A percentile compares a stretch with the other conserved stretches of the same genome.
These are phyloP conservation scores for Cladosporium sp. DNA, from an alignment of 2,329 filamentous ascomycete species.

Conservation along the genomic window DNA sequence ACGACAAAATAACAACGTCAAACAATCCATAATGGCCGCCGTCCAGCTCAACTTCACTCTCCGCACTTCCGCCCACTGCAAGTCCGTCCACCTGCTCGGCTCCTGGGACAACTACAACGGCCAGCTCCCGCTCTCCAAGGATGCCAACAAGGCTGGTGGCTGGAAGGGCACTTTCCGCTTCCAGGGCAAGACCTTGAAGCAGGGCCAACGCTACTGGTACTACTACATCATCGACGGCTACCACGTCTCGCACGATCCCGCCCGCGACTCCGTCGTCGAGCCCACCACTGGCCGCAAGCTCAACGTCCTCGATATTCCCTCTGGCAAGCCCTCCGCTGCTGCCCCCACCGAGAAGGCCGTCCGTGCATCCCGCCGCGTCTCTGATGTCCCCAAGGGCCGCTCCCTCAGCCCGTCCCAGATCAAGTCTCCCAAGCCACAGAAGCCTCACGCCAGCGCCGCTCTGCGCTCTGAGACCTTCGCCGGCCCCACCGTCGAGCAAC, in stretches of 20 bases:
- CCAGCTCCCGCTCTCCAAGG: constrained; percentile 90
- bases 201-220: constrained; percentile 97
- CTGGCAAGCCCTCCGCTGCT: constrained; percentile 43
- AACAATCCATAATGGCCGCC: constrained; percentile 62
- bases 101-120: constrained; percentile 97
- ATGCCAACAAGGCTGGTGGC: constrained; percentile 74
- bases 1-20: constrained; percentile 17
- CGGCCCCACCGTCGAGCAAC: constrained; percentile 71
- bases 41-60: constrained; percentile 94
- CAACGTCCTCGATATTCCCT: constrained; percentile 91
- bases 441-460: constrained; percentile 80
- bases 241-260: constrained; percentile 94
- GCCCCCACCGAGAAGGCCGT: constrained; percentile 34
- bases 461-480: constrained; percentile 80
- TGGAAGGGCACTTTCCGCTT: constrained; percentile 98
- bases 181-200: constrained; percentile 77
- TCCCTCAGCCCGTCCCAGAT: constrained; percentile 86
- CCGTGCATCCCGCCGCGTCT: constrained; percentile 44
- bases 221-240: constrained; percentile 99
- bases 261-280: constrained; percentile 82
- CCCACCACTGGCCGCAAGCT: constrained; percentile 94
- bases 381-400: constrained; percentile 81
- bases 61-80: constrained; percentile 92
- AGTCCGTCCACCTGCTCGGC: constrained; percentile 94
- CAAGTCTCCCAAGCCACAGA: constrained; percentile 81